Conservation (phyloP, 2,329 filamentous ascomycete species). For the Penicillium hesseltinei region DNA sequence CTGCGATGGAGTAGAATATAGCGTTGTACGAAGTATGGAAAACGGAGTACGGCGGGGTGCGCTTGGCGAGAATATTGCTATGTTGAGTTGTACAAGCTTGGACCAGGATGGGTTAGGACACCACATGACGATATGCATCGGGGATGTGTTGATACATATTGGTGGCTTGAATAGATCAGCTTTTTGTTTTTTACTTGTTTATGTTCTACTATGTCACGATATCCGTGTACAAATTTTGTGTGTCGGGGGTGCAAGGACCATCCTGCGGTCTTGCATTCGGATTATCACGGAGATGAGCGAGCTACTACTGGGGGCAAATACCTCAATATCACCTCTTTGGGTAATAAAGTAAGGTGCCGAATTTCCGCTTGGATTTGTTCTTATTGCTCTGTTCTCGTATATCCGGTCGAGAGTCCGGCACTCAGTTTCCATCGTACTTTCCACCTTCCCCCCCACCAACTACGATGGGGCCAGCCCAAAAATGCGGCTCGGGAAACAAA, state of each 20-base stretch:
- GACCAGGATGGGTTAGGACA: not conserved
- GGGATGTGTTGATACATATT: not conserved
- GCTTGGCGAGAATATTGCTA: not conserved
- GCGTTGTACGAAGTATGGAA: not conserved
- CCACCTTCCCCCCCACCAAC: not conserved
- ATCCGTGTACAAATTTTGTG: not conserved
- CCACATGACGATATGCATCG: conserved; percentile 2
- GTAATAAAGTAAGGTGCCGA: not conserved
- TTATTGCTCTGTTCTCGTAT: not conserved
- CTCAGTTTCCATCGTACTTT: not conserved
- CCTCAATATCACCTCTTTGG: conserved; percentile 1
- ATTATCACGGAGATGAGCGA: not conserved
- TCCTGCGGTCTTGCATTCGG: not conserved
- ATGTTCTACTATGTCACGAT: not conserved
- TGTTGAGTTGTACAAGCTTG: not conserved
- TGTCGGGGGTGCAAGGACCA: not conserved
- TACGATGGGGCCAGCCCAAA: conserved; percentile 8
- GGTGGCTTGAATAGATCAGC: not conserved
- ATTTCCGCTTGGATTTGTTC: not conserved
- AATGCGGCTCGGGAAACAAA: conserved; percentile 19
- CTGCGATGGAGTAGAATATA: not conserved
- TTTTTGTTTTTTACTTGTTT: not conserved
- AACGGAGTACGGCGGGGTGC: not conserved
- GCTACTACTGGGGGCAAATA: not conserved
- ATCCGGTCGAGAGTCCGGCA: not conserved